Evolutionary conservation across 169 alveolate genomes (phyloP).

Genomic region (Babesia divergens): DNA sequence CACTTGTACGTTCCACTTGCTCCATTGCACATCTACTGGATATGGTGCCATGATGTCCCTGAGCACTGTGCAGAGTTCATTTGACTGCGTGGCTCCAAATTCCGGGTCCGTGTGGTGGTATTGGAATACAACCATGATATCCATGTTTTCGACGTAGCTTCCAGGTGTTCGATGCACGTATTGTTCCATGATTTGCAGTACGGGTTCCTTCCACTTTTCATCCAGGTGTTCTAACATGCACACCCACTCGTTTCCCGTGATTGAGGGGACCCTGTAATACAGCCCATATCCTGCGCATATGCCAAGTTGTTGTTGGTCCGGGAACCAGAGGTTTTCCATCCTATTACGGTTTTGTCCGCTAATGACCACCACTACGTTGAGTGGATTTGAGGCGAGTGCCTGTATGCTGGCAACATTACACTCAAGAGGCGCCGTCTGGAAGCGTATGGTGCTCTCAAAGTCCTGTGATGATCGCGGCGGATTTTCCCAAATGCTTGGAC

Average conservation of each 20-base stretch:
- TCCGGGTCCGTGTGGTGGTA: slow-evolving; percentile 84
- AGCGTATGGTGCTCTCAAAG: not conserved
- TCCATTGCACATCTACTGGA: slow-evolving; percentile 68
- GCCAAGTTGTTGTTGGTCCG: slow-evolving; percentile 27
- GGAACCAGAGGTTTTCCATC: slow-evolving; percentile 57
- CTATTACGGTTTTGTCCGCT: slow-evolving; percentile 23
- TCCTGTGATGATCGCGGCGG: slow-evolving; percentile 29
- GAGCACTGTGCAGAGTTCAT: slow-evolving; percentile 70
- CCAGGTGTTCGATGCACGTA: slow-evolving; percentile 83
- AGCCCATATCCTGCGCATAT: slow-evolving; percentile 56
- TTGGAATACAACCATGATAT: slow-evolving; percentile 78
- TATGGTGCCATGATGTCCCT: slow-evolving; percentile 40
- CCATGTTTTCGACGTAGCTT: slow-evolving; percentile 82
- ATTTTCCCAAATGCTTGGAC: slow-evolving; percentile 22
- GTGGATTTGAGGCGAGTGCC: slow-evolving; percentile 8
- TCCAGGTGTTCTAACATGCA: slow-evolving; percentile 16
- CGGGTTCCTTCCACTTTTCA: slow-evolving; percentile 53
- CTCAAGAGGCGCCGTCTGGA: slow-evolving; percentile 7
- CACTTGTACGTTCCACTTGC: slow-evolving; percentile 49
- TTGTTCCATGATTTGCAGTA: slow-evolving; percentile 46
- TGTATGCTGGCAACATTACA: slow-evolving; percentile 28
- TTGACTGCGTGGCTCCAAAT: slow-evolving; percentile 83
- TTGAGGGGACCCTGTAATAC: slow-evolving; percentile 32
- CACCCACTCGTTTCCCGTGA: slow-evolving; percentile 55
- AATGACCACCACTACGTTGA: slow-evolving; percentile 38